A percentile compares a stretch with the other conserved stretches of the same genome.
These are phyloP conservation scores for Glaciozyma martinii DNA, from an alignment of 768 basidiomycete species.

Conservation along the genomic window DNA sequence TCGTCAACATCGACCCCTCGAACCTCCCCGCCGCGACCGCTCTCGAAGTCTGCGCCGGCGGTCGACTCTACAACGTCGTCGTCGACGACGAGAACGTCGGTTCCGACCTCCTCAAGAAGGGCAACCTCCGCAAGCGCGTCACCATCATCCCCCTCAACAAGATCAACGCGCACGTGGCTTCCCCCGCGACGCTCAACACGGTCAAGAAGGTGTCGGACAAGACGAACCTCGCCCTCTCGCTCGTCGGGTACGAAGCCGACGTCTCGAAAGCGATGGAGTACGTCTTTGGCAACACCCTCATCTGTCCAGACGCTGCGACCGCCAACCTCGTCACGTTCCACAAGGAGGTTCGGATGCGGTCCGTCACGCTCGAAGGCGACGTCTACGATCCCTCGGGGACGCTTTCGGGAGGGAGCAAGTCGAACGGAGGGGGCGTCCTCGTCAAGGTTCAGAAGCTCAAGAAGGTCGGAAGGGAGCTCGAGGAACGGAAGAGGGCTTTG, in stretches of 20 bases:
- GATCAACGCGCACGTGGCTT: slow-evolving; percentile 58
- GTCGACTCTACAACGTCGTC: slow-evolving; percentile 67
- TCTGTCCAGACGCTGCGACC: slow-evolving; percentile 78
- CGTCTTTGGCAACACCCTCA: slow-evolving; percentile 85
- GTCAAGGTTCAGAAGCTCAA: slow-evolving; percentile 75
- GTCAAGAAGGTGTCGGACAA: slow-evolving; percentile 65
- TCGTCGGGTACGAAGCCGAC: slow-evolving; percentile 71
- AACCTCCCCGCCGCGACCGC: slow-evolving; percentile 77
- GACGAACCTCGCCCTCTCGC: slow-evolving; percentile 74
- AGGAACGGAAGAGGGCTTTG: slow-evolving; percentile 47
- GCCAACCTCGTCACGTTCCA: slow-evolving; percentile 81
- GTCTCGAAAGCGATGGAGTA: slow-evolving; percentile 81
- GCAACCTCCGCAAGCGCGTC: slow-evolving; percentile 71
- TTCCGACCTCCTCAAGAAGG: slow-evolving; percentile 68
- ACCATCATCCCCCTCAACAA: slow-evolving; percentile 91
- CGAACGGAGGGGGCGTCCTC: slow-evolving; percentile 54
- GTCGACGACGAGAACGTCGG: slow-evolving; percentile 38
- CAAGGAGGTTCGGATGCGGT: slow-evolving; percentile 58
- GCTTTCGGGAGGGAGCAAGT: slow-evolving; percentile 62
- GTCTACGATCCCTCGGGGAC: slow-evolving; percentile 94
- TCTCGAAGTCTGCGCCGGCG: slow-evolving; percentile 83
- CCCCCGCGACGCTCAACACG: slow-evolving; percentile 60
- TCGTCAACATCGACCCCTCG: slow-evolving; percentile 62
- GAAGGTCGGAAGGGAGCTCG: slow-evolving; percentile 55
- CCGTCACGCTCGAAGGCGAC: slow-evolving; percentile 89